These are phyloP conservation scores for Aspergillus sp. DNA, from an alignment of 2,329 filamentous ascomycete species.

Conservation along the genomic window DNA sequence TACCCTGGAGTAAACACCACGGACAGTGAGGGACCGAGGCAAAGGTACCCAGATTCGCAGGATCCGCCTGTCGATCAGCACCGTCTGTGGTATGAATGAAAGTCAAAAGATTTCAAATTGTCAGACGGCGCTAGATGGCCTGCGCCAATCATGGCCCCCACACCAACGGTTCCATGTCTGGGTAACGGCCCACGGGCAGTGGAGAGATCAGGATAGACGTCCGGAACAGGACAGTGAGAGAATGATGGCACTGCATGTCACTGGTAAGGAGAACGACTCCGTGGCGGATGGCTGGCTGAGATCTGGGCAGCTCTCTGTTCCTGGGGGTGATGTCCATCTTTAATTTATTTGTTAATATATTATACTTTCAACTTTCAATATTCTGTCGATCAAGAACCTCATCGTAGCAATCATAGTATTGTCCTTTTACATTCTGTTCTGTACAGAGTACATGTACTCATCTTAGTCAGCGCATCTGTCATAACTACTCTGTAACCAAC, in stretches of 20 bases:
- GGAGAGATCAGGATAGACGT: conserved; percentile 13
- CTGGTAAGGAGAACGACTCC: background rate
- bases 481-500: too few relatives aligned
- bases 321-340: conserved; percentile 4
- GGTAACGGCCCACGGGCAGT: conserved; percentile 21
- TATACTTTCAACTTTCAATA: background rate
- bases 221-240: background rate
- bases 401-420: too few relatives aligned
- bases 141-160: conserved; percentile 22
- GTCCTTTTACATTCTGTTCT: too few relatives aligned
- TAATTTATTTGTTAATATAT: conserved; percentile 1
- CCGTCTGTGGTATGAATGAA: conserved; percentile 13
- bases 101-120: conserved; percentile 26
- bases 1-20: too few relatives aligned
- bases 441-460: too few relatives aligned
- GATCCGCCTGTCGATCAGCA: conserved; percentile 18
- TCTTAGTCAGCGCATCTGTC: too few relatives aligned
- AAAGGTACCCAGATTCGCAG: conserved; percentile 10
- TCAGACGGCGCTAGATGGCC: conserved; percentile 12
- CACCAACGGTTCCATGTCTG: conserved; percentile 18
- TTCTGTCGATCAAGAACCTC: conserved; percentile 1
- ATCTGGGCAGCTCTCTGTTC: too few relatives aligned
- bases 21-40: conserved; percentile 7
- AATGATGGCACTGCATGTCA: background rate
- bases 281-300: conserved; percentile 7